Evolutionary conservation across 345 rosid species (phyloP).

Genomic region (Erucastrum elatum): DNA sequence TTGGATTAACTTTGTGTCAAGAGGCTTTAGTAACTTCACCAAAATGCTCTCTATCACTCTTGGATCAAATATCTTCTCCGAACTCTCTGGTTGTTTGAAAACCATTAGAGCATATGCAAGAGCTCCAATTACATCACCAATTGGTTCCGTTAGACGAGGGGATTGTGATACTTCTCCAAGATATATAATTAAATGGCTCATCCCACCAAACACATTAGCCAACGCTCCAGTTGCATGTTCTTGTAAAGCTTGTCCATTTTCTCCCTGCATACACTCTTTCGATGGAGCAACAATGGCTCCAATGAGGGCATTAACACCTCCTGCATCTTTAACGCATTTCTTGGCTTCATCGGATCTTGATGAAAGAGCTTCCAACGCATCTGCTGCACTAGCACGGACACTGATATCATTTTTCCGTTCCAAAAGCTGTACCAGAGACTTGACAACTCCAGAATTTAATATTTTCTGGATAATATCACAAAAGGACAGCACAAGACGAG

Average conservation of each 20-base stretch:
- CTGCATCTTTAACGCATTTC: constrained; percentile 66
- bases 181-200: constrained; percentile 58
- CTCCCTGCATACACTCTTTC: constrained; percentile 83
- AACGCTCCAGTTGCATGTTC: constrained; percentile 76
- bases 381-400: constrained; percentile 87
- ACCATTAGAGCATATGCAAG: constrained; percentile 84
- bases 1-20: constrained; percentile 62
- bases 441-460: constrained; percentile 70
- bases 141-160: constrained; percentile 65
- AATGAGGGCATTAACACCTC: constrained; percentile 70
- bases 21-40: constrained; percentile 65
- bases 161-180: constrained; percentile 73
- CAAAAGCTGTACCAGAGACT: constrained; percentile 65
- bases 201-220: constrained; percentile 80
- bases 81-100: constrained; percentile 43
- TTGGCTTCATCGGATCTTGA: constrained; percentile 61
- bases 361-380: constrained; percentile 85
- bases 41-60: constrained; percentile 54
- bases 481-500: constrained; percentile 68
- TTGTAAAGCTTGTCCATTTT: constrained; percentile 69
- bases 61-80: constrained; percentile 36
- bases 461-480: constrained; percentile 54
- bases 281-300: constrained; percentile 90
- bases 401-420: constrained; percentile 58
- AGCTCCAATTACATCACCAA: constrained; percentile 76